Evolutionary conservation across 306 rosid species (phyloP), one percentile per base, ranked within the genome.

Genomic region (Citrullus mucosospermus): DNA sequence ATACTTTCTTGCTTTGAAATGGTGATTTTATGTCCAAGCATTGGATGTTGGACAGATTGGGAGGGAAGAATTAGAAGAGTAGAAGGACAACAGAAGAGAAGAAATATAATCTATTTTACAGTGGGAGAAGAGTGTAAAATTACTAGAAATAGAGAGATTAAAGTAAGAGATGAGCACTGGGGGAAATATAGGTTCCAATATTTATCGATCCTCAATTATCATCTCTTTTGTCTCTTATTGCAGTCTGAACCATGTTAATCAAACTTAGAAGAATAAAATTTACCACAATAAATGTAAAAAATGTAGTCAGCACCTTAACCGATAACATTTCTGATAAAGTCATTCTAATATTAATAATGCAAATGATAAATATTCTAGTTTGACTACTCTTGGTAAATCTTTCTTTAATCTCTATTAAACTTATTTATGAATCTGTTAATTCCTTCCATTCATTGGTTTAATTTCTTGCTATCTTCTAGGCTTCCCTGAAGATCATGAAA

Each of bases 401-500:
- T n/a, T 17, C 17, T 70, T 39, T 0, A 59, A 41, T 43, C 9
- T 58, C 48, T 54, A 9, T 73, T 50, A 74, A 18, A 9, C 44
- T 73, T 50, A 32, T 46, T 25, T 30, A 61, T 8, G 38, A 82
- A 51, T 43, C 75, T 39, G 22, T 30, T 62, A 48, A 8, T 69
- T 17, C 9, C 60, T 60, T 78, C 34, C 15, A 7, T 77, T 85
- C 57, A 63, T 80, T 61, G 73, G 34, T 36, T 73, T 70, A 60
- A 80, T 58, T 78, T 80, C 80, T 83, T 81, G 63, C 78, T 76
- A 74, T 78, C 44, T 84, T 79, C 65, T 88, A 95, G 99, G 96
- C 93, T 44, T 89, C 93, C 78, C 85, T 81, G 38, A 90, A 92
- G 87, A 88, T 95, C 83, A 73, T 88, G 81, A 92, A 88, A 91